Percentiles rank a stretch among this genome's conserved stretches.
Evolutionary conservation across 257 asterid species (phyloP).

Genomic region (Solanum chaucha): DNA sequence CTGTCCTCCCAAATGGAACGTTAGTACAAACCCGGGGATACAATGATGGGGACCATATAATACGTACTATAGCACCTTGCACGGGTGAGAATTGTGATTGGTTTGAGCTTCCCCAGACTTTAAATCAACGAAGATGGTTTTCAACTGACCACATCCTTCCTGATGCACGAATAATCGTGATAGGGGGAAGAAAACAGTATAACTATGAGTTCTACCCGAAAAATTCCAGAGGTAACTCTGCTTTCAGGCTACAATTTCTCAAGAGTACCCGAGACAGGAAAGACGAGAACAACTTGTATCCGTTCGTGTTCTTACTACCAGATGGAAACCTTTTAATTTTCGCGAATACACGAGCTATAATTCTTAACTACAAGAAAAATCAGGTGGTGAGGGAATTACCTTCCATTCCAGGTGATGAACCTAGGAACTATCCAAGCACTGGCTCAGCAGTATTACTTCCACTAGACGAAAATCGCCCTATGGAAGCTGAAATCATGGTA

Average conservation of each 20-base stretch:
- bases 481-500: constrained; percentile 36
- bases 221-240: background rate
- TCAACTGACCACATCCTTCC: constrained; percentile 56
- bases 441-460: constrained; percentile 66
- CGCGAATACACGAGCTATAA: constrained; percentile 42
- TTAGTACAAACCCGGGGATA: constrained; percentile 46
- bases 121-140: constrained; percentile 50
- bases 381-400: constrained; percentile 31
- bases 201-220: constrained; percentile 48
- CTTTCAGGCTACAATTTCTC: constrained; percentile 28
- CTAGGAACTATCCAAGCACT: constrained; percentile 68
- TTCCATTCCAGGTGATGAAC: constrained; percentile 29
- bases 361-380: constrained; percentile 28
- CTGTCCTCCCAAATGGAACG: constrained; percentile 35
- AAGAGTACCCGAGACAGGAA: constrained; percentile 32
- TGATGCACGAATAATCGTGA: constrained; percentile 41
- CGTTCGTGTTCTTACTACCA: constrained; percentile 54
- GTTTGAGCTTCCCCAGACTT: constrained; percentile 20
- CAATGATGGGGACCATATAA: constrained; percentile 30
- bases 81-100: constrained; percentile 29
- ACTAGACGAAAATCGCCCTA: constrained; percentile 22
- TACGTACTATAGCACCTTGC: constrained; percentile 24
- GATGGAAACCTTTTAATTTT: constrained; percentile 56
- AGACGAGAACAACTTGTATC: constrained; percentile 56
- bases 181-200: constrained; percentile 56